Evolutionary conservation across 2,329 filamentous ascomycete genomes (phyloP), one percentile per base, ranked within the genome.

Genomic region (Colletotrichum destructivum): DNA sequence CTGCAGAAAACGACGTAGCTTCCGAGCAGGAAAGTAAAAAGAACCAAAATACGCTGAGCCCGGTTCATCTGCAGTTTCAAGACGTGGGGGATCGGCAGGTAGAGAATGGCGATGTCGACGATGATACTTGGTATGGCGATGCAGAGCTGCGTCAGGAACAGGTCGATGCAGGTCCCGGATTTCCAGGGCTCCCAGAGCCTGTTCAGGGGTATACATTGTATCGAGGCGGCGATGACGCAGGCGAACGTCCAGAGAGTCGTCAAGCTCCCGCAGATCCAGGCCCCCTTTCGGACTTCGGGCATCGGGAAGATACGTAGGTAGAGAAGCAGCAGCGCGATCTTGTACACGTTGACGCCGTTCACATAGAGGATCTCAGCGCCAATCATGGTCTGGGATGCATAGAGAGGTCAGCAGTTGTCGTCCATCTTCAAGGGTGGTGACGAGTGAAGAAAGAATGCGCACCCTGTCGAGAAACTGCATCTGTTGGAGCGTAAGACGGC

Each of bases 231-330:
- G 18, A 72, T 63, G 31, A 72, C 47, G 31, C 69, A 72, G 31
- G 59, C 69, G 9, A 72, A 26, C 5, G 69, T 72, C 69, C 69
- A 72, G 2, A 60, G 18, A 0, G 54, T 49, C 2, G 69, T 72
- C 8, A 72, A 4, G 9, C 69, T 64, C 13, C 69, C 69, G 5
- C 69, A 72, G 15, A 72, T 72, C 54, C 60, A 60, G 5, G 69
- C 69, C 2, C 69, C 69, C 18, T 49, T 72, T 11, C 78, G 77
- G 18, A 83, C 80, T 0, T 55, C 69, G 3, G 57, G 73, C 0
- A 76, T 76, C 0, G 82, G 81, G 46, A 85, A 85, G 61, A 86
- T 82, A 38, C 81, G 78, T 5, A 84, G 76, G 64, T 85, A 86
- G 69, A 86, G 83, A 54, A 82, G 78, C 4, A 85, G 73, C 12